Evolutionary conservation across 2,329 filamentous ascomycete species (phyloP), one percentile per base, ranked within the genome.

Genomic region (Hymenoscyphus salicellus): DNA sequence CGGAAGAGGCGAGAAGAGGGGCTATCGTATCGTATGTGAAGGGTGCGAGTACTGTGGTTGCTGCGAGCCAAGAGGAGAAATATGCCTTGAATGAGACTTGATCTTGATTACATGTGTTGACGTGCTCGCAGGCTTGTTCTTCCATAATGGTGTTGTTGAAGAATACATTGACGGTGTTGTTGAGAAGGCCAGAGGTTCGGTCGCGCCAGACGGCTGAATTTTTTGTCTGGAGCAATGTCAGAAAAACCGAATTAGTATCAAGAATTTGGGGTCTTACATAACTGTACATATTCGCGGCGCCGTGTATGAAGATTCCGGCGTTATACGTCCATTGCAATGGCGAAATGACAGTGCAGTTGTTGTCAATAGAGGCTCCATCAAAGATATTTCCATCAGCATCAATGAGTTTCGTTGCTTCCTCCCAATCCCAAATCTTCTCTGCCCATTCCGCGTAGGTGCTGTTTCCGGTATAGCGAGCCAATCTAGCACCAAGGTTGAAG

Each of bases 391-490:
- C 89, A 7, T 83, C 78, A 17, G 80, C 74, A 72, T 86, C 81
- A 68, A 91, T 84, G 63, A 91, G 82, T 1, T 84, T 80, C 41
- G 86, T 77, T n/a, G 73, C 75, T 2, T 76, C 73, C 75, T 87
- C 86, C 89, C 89, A 91, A 60, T 91, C 82, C 80, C 91, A 96
- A 2, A 86, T 84, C 70, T 79, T 86, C 41, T 86, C 84, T 0
- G 91, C 91, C 91, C 90, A 94, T 4, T 92, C 84, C 1, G 85
- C 82, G 74, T 96, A 96, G 0, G 90, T 90, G 46, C 81, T 72
- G 72, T 95, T 94, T n/a, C 86, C 86, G 0, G 92, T 95, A 76
- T 92, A 94, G 14, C 88, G 81, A 1, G 89, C 89, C 6, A 93
- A 80, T 7, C 90, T 85, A 1, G 89, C 86, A 16, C 82, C 84